Evolutionary conservation across 2,329 filamentous ascomycete species (phyloP).

Genomic region (Mollisiaceae sp.): DNA sequence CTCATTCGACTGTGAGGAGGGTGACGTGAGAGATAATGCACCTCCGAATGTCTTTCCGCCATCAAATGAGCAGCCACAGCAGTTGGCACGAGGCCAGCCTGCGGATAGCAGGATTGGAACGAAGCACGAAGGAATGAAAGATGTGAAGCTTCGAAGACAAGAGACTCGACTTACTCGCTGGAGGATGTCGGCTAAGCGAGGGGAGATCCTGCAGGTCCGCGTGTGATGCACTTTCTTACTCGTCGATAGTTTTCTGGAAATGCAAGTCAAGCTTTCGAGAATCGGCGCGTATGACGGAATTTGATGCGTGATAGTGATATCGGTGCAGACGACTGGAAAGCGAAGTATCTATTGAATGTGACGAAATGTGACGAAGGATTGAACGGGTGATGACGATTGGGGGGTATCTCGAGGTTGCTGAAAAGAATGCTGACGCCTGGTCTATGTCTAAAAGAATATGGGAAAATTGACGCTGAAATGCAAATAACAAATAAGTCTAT

Average conservation of each 20-base stretch:
- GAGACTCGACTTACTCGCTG: slow-evolving; percentile 25
- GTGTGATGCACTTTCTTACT: slow-evolving; percentile 31
- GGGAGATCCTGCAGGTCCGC: slow-evolving; percentile 16
- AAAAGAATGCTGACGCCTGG: slow-evolving; percentile 32
- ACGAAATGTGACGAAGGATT: slow-evolving; percentile 1
- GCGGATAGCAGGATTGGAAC: background rate
- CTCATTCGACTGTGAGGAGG: background rate
- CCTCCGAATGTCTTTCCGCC: slow-evolving; percentile 5
- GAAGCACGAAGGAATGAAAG: background rate
- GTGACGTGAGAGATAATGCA: slow-evolving; percentile 1
- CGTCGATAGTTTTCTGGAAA: slow-evolving; percentile 18
- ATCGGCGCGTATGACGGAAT: slow-evolving; percentile 24
- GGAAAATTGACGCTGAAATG: slow-evolving; percentile 30
- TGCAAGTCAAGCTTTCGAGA: slow-evolving; percentile 8
- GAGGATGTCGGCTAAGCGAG: slow-evolving; percentile 23
- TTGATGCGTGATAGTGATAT: slow-evolving; percentile 24
- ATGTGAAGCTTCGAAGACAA: slow-evolving; percentile 2
- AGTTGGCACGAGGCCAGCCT: background rate
- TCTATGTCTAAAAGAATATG: slow-evolving; percentile 33
- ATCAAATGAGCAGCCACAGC: slow-evolving; percentile 18
- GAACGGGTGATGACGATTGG: slow-evolving; percentile 11
- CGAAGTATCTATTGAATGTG: slow-evolving; percentile 20
- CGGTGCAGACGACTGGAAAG: slow-evolving; percentile 10
- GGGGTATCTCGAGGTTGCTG: slow-evolving; percentile 33
- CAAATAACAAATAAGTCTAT: slow-evolving; percentile 33